Conservation (phyloP, 2,329 filamentous ascomycete species). For the Helotiales sp. region DNA sequence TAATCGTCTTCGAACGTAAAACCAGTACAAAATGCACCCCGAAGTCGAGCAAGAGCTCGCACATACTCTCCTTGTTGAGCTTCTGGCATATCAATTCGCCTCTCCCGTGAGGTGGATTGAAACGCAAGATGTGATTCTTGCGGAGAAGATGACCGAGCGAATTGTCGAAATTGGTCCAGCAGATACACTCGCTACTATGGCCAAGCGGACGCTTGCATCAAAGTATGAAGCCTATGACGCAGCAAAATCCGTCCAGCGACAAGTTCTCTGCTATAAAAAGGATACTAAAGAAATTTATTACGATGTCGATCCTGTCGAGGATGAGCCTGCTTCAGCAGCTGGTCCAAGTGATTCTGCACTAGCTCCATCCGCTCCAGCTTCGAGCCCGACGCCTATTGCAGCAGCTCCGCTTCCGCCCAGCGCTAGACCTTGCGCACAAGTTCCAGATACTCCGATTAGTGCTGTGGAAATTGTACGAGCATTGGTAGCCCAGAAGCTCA, state of each 20-base stretch:
- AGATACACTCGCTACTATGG: slow-evolving; percentile 97
- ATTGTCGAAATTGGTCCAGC: slow-evolving; percentile 98
- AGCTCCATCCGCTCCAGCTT: slow-evolving; percentile 51
- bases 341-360: slow-evolving; percentile 48
- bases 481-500: slow-evolving; percentile 96
- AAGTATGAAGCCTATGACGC: slow-evolving; percentile 99
- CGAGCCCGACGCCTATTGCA: slow-evolving; percentile 58
- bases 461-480: slow-evolving; percentile 89
- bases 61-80: slow-evolving; percentile 97
- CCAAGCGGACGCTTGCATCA: slow-evolving; percentile 89
- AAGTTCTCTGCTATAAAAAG: slow-evolving; percentile 99
- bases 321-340: slow-evolving; percentile 74
- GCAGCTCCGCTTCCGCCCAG: slow-evolving; percentile 65
- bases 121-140: slow-evolving; percentile 99
- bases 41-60: slow-evolving; percentile 99
- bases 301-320: slow-evolving; percentile 92
- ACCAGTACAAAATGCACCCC: slow-evolving; percentile 78
- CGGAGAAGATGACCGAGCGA: slow-evolving; percentile 92
- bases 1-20: slow-evolving; percentile 40
- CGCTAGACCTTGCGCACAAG: slow-evolving; percentile 83
- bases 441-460: slow-evolving; percentile 84
- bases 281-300: slow-evolving; percentile 99
- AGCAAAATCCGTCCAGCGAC: slow-evolving; percentile 91
- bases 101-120: slow-evolving; percentile 99
- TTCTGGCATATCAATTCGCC: slow-evolving; percentile 98